Conservation (phyloP, 2,329 filamentous ascomycete species). For the Colletotrichum graminicola region DNA sequence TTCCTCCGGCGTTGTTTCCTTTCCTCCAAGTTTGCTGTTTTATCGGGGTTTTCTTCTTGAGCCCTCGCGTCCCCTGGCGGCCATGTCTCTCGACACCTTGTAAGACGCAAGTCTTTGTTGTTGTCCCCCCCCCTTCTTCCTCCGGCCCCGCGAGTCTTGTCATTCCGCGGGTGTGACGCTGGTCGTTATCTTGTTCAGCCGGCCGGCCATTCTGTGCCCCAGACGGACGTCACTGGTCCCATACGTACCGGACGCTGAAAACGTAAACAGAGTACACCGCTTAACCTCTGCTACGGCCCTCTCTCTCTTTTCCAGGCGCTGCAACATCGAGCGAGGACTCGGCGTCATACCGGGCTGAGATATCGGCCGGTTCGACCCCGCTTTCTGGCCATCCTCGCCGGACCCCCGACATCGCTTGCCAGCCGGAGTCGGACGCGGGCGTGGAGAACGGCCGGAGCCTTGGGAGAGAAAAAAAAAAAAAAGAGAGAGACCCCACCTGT, state of each 20-base stretch:
- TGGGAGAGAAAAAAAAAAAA: too few relatives aligned
- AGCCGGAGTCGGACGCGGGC: constrained; percentile 19
- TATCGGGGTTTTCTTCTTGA: neutral
- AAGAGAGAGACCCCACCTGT: too few relatives aligned
- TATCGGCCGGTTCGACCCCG: neutral
- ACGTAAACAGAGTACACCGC: neutral
- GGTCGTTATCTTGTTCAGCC: neutral
- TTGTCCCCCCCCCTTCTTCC: neutral
- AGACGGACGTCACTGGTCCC: too few relatives aligned
- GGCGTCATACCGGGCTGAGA: neutral
- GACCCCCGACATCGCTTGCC: neutral
- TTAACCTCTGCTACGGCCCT: neutral
- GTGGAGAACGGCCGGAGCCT: neutral
- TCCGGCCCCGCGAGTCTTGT: too few relatives aligned
- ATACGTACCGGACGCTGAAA: neutral
- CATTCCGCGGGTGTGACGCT: neutral
- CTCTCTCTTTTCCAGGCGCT: neutral
- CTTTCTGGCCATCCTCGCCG: neutral
- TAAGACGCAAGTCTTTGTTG: neutral
- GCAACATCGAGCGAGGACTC: neutral
- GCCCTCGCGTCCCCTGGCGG: too few relatives aligned
- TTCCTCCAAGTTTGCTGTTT: neutral
- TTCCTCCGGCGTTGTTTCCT: neutral
- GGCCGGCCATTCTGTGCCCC: constrained; percentile 32
- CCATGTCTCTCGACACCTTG: neutral